These are phyloP conservation scores for Larix kaempferi DNA, from an alignment of 75 land plant species.

Conservation along the genomic window DNA sequence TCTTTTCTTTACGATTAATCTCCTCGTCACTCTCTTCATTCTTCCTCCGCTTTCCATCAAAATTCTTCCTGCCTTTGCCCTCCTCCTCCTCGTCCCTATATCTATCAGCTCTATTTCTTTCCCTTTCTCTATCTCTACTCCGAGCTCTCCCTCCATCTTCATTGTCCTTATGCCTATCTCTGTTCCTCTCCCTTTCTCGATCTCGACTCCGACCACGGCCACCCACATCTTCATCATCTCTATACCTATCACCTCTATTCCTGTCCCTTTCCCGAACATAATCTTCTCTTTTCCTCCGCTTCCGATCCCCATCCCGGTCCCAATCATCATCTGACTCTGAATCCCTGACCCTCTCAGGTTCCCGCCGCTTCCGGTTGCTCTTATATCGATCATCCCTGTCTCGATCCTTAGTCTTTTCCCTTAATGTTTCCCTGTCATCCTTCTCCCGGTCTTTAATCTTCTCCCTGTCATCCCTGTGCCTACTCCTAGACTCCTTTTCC, in stretches of 20 bases:
- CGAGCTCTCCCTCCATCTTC: constrained; percentile 3
- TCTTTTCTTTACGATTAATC: constrained; percentile 27
- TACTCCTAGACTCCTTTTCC: constrained; percentile 20
- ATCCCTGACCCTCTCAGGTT: too few species aligned
- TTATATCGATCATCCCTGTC: constrained; percentile 4
- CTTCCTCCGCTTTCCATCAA: constrained; percentile 23
- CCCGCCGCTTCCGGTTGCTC: background rate
- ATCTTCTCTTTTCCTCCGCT: background rate
- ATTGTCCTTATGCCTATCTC: constrained; percentile 4
- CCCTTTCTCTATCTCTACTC: background rate
- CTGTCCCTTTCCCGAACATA: constrained; percentile 15
- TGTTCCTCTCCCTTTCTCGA: constrained; percentile 10
- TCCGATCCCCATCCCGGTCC: too few species aligned
- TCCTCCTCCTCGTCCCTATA: constrained; percentile 32
- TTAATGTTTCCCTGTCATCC: background rate
- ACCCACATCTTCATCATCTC: constrained; percentile 7
- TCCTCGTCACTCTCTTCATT: constrained; percentile 42
- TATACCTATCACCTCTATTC: constrained; percentile 9
- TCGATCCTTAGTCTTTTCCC: constrained; percentile 8
- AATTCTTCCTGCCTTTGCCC: constrained; percentile 6
- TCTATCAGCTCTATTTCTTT: constrained; percentile 12
- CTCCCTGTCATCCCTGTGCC: constrained; percentile 7
- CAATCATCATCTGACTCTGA: too few species aligned
- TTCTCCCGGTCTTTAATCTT: background rate
- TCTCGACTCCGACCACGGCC: background rate